Conservation (phyloP, 352 stramenopile genomes). For the Hyphochytrium catenoides region DNA sequence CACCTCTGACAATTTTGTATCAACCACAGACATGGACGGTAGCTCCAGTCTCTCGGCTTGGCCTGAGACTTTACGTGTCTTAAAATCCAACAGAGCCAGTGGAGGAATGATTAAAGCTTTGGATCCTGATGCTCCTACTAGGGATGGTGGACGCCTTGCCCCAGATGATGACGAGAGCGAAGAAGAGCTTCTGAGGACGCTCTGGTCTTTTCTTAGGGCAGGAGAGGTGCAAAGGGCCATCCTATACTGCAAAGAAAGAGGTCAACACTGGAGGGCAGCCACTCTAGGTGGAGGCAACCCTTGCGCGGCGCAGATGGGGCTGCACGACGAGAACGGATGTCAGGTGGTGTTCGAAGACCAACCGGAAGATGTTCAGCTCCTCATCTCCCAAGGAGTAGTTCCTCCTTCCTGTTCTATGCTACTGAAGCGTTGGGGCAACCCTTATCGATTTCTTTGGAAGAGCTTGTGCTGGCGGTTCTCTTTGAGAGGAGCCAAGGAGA, state of each 20-base stretch:
- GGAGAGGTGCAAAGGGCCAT: conserved; percentile 31
- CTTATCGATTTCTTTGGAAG: conserved; percentile 51
- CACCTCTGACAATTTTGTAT: too few relatives aligned
- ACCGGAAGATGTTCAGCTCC: too few relatives aligned
- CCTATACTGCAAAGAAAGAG: conserved; percentile 36
- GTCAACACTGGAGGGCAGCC: conserved; percentile 43
- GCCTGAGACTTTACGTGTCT: conserved; percentile 22
- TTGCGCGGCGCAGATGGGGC: conserved; percentile 26
- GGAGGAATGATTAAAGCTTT: conserved; percentile 27
- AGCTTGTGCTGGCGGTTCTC: conserved; percentile 55
- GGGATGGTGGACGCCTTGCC: conserved; percentile 24
- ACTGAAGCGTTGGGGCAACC: conserved; percentile 52
- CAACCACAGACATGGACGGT: too few relatives aligned
- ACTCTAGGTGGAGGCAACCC: conserved; percentile 33
- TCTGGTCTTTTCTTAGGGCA: conserved; percentile 43
- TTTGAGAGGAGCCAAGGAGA: too few relatives aligned
- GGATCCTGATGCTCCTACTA: conserved; percentile 37
- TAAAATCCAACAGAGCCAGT: neutral
- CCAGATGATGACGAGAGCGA: conserved; percentile 54
- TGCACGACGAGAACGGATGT: conserved; percentile 16
- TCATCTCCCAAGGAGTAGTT: too few relatives aligned
- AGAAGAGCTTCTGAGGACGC: conserved; percentile 30
- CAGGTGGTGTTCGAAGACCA: too few relatives aligned
- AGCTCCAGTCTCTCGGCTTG: conserved; percentile 16
- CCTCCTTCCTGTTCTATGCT: too few relatives aligned